These are phyloP conservation scores for Kazachstania sp. DNA, from an alignment of 1,139 yeast genomes.

Conservation along the genomic window DNA sequence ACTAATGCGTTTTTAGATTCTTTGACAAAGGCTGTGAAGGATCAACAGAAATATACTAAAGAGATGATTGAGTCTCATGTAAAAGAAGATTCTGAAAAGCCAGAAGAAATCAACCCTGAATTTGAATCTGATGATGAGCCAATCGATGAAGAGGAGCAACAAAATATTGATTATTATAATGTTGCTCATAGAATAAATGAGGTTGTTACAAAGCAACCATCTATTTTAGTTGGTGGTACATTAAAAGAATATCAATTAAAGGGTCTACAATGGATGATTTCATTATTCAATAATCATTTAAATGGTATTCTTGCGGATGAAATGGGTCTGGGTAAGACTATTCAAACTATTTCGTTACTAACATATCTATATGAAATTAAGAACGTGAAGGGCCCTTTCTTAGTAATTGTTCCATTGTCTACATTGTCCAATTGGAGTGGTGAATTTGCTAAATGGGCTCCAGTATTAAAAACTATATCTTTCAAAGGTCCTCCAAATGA, in stretches of 20 bases:
- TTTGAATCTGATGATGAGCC: slow-evolving; percentile 13
- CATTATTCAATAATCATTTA: slow-evolving; percentile 81
- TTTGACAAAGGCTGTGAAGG: slow-evolving; percentile 67
- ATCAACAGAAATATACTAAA: slow-evolving; percentile 47
- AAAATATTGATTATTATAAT: slow-evolving; percentile 64
- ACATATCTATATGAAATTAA: slow-evolving; percentile 67
- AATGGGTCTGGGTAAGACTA: slow-evolving; percentile 87
- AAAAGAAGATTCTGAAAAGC: slow-evolving; percentile 30
- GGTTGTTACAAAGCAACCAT: slow-evolving; percentile 55
- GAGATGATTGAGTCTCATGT: slow-evolving; percentile 40
- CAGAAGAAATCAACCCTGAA: slow-evolving; percentile 28
- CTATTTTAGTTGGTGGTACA: slow-evolving; percentile 71
- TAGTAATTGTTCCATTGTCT: slow-evolving; percentile 76
- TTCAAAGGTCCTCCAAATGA: slow-evolving; percentile 70
- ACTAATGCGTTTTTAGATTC: slow-evolving; percentile 71
- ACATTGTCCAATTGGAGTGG: slow-evolving; percentile 79
- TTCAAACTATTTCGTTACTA: slow-evolving; percentile 71
- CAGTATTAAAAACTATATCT: slow-evolving; percentile 54
- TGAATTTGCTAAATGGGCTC: slow-evolving; percentile 87
- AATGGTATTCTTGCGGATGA: slow-evolving; percentile 95
- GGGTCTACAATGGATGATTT: slow-evolving; percentile 98
- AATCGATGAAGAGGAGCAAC: slow-evolving; percentile 43
- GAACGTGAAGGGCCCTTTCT: slow-evolving; percentile 57
- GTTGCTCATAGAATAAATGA: slow-evolving; percentile 72
- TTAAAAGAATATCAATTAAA: slow-evolving; percentile 88